Evolutionary conservation across 2,329 filamentous ascomycete species (phyloP).

Genomic region (Didymosphaeria variabile): DNA sequence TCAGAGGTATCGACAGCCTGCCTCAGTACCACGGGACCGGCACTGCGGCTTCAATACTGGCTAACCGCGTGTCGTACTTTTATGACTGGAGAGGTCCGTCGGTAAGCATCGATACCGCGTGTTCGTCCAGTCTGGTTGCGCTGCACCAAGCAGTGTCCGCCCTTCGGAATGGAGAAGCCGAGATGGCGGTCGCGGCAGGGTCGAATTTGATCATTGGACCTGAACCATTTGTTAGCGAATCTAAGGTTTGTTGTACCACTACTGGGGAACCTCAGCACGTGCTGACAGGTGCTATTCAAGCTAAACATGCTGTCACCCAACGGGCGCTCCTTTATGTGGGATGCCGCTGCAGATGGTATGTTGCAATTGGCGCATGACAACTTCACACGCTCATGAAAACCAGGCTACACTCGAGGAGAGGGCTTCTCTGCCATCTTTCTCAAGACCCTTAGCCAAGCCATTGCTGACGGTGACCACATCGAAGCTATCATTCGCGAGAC

Average conservation of each 20-base stretch:
- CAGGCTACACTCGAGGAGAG: constrained; percentile 30
- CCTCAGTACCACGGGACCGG: not conserved
- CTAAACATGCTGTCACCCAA: constrained; percentile 21
- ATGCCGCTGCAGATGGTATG: constrained; percentile 24
- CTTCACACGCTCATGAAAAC: too few species aligned
- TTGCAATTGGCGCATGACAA: too few species aligned
- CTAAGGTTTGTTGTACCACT: not conserved
- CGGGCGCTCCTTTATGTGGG: constrained; percentile 28
- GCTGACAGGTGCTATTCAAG: not conserved
- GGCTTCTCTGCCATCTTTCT: constrained; percentile 60
- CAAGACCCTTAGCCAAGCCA: constrained; percentile 64
- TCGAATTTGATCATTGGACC: constrained; percentile 34
- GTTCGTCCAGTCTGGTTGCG: constrained; percentile 43
- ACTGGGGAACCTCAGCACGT: not conserved
- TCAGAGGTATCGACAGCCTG: not conserved
- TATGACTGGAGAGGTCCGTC: constrained; percentile 46
- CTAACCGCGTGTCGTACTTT: constrained; percentile 48
- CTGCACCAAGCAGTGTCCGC: constrained; percentile 28
- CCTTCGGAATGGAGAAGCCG: constrained; percentile 19
- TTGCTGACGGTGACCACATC: constrained; percentile 63
- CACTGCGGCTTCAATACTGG: constrained; percentile 29
- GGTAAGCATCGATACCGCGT: constrained; percentile 51
- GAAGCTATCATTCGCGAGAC: constrained; percentile 50
- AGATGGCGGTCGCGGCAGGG: constrained; percentile 20
- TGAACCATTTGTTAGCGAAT: constrained; percentile 4